Evolutionary conservation across 2,329 filamentous ascomycete genomes (phyloP).

Genomic region (Anisogramma anomala): DNA sequence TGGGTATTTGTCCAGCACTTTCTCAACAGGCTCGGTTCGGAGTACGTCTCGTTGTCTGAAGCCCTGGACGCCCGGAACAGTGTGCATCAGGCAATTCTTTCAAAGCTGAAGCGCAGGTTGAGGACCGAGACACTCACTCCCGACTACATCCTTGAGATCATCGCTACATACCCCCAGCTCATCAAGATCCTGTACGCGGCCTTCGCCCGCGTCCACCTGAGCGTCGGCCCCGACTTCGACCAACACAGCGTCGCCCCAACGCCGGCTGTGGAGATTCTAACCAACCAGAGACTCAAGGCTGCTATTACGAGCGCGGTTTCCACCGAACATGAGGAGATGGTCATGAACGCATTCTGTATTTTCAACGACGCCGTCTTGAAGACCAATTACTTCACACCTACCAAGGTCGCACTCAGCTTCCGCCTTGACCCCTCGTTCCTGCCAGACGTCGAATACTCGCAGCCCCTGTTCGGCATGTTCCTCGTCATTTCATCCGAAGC

Average conservation of each 20-base stretch:
- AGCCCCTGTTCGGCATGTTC: conserved; percentile 96
- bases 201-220: conserved; percentile 77
- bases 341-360: conserved; percentile 90
- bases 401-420: conserved; percentile 96
- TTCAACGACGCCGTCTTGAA: conserved; percentile 93
- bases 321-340: conserved; percentile 96
- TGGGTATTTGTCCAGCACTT: conserved; percentile 99
- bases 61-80: conserved; percentile 73
- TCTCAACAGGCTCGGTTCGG: conserved; percentile 83
- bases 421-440: conserved; percentile 82
- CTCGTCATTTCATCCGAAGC: conserved; percentile 94
- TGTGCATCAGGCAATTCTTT: conserved; percentile 73
- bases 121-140: conserved; percentile 96
- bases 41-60: conserved; percentile 78
- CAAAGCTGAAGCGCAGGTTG: conserved; percentile 89
- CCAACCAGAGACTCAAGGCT: conserved; percentile 60
- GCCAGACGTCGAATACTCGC: conserved; percentile 83
- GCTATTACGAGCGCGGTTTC: conserved; percentile 67
- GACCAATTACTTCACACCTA: conserved; percentile 95
- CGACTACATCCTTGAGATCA: conserved; percentile 96
- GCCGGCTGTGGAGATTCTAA: conserved; percentile 56
- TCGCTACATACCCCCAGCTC: conserved; percentile 76
- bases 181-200: conserved; percentile 81
- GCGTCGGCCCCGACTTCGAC: conserved; percentile 39
- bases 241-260: conserved; percentile 42